phyloP scores from a whole-genome alignment of 257 asterid species.

The Nicotiana benthamiana region DNA sequence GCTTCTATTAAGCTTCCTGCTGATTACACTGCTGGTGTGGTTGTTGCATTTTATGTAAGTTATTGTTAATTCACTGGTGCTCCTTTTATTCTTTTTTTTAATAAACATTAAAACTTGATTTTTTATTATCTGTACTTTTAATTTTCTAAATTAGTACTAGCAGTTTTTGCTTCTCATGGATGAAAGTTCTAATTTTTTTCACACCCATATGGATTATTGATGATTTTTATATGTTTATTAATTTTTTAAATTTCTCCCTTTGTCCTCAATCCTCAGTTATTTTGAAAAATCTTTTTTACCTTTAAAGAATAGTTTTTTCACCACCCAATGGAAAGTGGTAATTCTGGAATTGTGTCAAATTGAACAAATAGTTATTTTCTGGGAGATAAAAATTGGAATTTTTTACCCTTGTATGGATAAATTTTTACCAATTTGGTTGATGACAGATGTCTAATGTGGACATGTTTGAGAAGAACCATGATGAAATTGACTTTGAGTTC shows the following conservation, averaged over 20 bases:
- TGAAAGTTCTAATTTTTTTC: neutral
- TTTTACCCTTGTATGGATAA: neutral
- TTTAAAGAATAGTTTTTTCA: neutral
- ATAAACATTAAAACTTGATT: neutral
- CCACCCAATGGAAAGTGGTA: neutral
- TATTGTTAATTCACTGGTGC: neutral
- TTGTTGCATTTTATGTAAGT: slow-evolving; percentile 93
- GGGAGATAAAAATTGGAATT: neutral
- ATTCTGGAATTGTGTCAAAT: neutral
- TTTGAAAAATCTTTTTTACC: neutral
- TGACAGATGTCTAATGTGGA: slow-evolving; percentile 79
- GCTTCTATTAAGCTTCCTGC: slow-evolving; percentile 87
- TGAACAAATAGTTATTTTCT: neutral
- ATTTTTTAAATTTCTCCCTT: neutral
- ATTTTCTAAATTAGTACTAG: neutral
- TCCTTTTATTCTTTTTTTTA: neutral
- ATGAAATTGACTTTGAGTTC: slow-evolving; percentile 85
- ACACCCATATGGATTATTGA: neutral
- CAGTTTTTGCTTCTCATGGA: neutral
- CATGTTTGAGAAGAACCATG: slow-evolving; percentile 70
- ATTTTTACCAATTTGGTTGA: neutral
- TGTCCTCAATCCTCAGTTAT: neutral
- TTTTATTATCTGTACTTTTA: neutral
- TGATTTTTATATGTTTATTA: neutral
- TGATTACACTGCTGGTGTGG: slow-evolving; percentile 92